Conservation (phyloP, 768 basidiomycete genomes). For the Hygrophorus russula region DNA sequence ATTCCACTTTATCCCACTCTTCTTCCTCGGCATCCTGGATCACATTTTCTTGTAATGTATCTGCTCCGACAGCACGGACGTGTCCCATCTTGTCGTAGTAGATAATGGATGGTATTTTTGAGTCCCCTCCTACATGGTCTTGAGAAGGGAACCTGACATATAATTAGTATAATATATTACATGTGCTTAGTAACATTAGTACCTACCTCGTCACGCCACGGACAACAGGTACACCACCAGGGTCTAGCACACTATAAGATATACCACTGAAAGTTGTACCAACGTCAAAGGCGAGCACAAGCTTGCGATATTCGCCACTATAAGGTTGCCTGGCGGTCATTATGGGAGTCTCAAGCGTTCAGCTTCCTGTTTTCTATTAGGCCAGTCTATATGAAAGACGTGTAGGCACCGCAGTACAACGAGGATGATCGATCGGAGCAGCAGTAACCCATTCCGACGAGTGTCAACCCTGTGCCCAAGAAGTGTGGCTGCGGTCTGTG, state of each 20-base stretch:
- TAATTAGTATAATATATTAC: not conserved
- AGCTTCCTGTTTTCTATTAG: not conserved
- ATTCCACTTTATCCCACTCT: slow-evolving; percentile 36
- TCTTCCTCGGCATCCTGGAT: slow-evolving; percentile 29
- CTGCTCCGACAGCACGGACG: slow-evolving; percentile 33
- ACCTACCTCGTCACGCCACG: slow-evolving; percentile 29
- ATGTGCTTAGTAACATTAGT: slow-evolving; percentile 4
- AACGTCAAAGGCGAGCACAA: slow-evolving; percentile 32
- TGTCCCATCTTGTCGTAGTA: slow-evolving; percentile 32
- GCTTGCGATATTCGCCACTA: slow-evolving; percentile 24
- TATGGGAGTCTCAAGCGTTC: not conserved
- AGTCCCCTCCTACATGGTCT: slow-evolving; percentile 29
- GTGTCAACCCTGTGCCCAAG: no score
- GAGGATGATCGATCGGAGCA: no score
- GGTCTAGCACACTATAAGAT: slow-evolving; percentile 26
- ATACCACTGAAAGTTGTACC: slow-evolving; percentile 33
- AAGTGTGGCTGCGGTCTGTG: no score
- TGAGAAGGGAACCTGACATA: slow-evolving; percentile 33
- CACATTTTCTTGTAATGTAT: slow-evolving; percentile 27
- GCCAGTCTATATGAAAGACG: no score
- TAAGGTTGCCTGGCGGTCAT: slow-evolving; percentile 28
- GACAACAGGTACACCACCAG: slow-evolving; percentile 22
- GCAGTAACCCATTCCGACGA: no score
- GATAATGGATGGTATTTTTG: slow-evolving; percentile 33
- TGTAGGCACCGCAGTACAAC: no score